These are phyloP conservation scores for Suillus plorans DNA, from an alignment of 768 basidiomycete species.

Conservation along the genomic window DNA sequence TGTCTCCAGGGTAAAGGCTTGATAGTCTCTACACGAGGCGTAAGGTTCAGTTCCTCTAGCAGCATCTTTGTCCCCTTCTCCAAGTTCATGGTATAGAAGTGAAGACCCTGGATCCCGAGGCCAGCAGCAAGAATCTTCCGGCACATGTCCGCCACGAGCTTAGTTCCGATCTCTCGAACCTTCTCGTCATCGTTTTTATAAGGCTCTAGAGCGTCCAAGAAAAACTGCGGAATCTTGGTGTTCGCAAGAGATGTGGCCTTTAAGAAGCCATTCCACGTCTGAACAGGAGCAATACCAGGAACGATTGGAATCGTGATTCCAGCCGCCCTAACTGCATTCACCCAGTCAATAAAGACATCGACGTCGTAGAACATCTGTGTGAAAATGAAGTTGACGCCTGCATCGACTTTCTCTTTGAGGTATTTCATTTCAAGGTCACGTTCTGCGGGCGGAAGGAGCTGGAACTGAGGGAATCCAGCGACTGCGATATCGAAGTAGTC, in stretches of 20 bases:
- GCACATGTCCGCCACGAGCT: constrained; percentile 94
- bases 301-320: constrained; percentile 90
- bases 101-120: constrained; percentile 84
- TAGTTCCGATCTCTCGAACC: constrained; percentile 90
- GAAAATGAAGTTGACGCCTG: constrained; percentile 91
- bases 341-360: constrained; percentile 90
- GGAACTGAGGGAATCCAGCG: constrained; percentile 88
- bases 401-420: constrained; percentile 90
- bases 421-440: constrained; percentile 76
- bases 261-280: constrained; percentile 94
- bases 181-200: constrained; percentile 92
- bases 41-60: constrained; percentile 86
- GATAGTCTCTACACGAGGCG: constrained; percentile 85
- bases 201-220: constrained; percentile 78
- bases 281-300: constrained; percentile 93
- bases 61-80: constrained; percentile 96
- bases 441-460: constrained; percentile 70
- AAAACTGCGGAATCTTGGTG: constrained; percentile 72
- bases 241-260: constrained; percentile 79
- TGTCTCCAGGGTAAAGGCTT: constrained; percentile 98
- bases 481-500: constrained; percentile 97
- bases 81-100: constrained; percentile 98
- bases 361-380: constrained; percentile 99
- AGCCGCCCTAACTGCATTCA: constrained; percentile 73
- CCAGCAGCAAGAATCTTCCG: constrained; percentile 75